Evolutionary conservation across 495 filamentous ascomycete species (phyloP).

Genomic region (Penicillium riverlandense): DNA sequence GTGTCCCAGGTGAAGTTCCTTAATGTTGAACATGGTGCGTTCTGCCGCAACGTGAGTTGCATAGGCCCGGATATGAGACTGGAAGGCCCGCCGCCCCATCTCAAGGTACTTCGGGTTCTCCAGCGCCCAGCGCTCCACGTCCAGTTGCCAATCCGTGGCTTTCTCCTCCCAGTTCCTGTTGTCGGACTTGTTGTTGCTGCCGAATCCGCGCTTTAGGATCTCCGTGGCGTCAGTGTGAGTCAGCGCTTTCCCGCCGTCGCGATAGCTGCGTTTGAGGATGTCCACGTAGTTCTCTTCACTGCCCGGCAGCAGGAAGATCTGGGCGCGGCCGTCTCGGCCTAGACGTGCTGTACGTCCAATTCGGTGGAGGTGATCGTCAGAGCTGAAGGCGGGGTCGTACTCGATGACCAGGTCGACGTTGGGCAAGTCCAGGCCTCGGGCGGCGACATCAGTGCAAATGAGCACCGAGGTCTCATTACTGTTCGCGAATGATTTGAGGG

Average conservation of each 20-base stretch:
- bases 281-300: slow-evolving; percentile 84
- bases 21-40: slow-evolving; percentile 79
- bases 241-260: slow-evolving; percentile 48
- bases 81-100: slow-evolving; percentile 72
- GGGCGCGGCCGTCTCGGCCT: slow-evolving; percentile 77
- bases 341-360: slow-evolving; percentile 93
- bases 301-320: slow-evolving; percentile 84
- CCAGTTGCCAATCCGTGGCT: slow-evolving; percentile 72
- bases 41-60: slow-evolving; percentile 86
- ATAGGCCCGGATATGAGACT: slow-evolving; percentile 89
- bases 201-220: slow-evolving; percentile 55
- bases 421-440: slow-evolving; percentile 87
- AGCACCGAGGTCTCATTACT: slow-evolving; percentile 63
- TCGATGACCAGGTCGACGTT: slow-evolving; percentile 91
- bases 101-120: slow-evolving; percentile 56
- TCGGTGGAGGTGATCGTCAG: slow-evolving; percentile 86
- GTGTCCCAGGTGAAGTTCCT: slow-evolving; percentile 83
- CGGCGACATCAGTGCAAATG: slow-evolving; percentile 90
- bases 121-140: slow-evolving; percentile 64
- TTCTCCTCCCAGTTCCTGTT: slow-evolving; percentile 56
- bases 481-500: slow-evolving; percentile 66
- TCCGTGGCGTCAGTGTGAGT: slow-evolving; percentile 51
- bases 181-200: slow-evolving; percentile 30
- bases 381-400: slow-evolving; percentile 87
- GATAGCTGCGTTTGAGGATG: slow-evolving; percentile 54